Evolutionary conservation across 495 filamentous ascomycete genomes (phyloP).

Genomic region (Annulohypoxylon maeteangense): DNA sequence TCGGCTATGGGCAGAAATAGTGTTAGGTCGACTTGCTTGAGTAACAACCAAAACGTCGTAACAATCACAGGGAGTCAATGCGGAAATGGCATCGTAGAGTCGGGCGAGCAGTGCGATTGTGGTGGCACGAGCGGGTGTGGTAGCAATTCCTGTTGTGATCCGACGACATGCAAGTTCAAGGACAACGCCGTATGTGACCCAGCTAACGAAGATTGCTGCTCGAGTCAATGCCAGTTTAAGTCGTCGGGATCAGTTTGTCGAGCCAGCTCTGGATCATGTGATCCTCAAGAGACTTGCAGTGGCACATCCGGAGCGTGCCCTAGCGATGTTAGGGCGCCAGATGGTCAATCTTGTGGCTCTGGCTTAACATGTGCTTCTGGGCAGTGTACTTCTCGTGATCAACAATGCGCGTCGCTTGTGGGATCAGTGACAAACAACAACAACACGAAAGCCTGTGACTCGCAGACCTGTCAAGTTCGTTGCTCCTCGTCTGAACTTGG

Average conservation of each 20-base stretch:
- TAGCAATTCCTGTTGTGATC: constrained; percentile 82
- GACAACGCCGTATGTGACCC: constrained; percentile 83
- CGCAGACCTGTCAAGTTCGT: constrained; percentile 74
- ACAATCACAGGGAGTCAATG: constrained; percentile 89
- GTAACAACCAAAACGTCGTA: constrained; percentile 82
- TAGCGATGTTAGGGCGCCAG: constrained; percentile 69
- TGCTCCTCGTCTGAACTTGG: constrained; percentile 80
- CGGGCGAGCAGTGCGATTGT: constrained; percentile 95
- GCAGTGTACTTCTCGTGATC: constrained; percentile 92
- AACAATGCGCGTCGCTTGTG: constrained; percentile 89
- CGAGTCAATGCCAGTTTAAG: constrained; percentile 74
- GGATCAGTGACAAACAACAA: constrained; percentile 79
- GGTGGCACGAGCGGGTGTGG: constrained; percentile 78
- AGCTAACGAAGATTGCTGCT: constrained; percentile 91
- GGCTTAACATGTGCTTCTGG: constrained; percentile 87
- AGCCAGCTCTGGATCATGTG: constrained; percentile 78
- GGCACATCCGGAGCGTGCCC: constrained; percentile 81
- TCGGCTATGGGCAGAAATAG: constrained; percentile 84
- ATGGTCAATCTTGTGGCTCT: constrained; percentile 75
- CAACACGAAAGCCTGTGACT: constrained; percentile 84
- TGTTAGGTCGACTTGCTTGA: constrained; percentile 79
- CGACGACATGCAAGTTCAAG: constrained; percentile 89
- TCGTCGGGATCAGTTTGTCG: constrained; percentile 78
- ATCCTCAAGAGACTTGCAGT: constrained; percentile 83
- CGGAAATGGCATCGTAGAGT: constrained; percentile 96